phyloP scores from a whole-genome alignment of 1,284 basidiomycete genomes.

The Entoloma clypeatum region DNA sequence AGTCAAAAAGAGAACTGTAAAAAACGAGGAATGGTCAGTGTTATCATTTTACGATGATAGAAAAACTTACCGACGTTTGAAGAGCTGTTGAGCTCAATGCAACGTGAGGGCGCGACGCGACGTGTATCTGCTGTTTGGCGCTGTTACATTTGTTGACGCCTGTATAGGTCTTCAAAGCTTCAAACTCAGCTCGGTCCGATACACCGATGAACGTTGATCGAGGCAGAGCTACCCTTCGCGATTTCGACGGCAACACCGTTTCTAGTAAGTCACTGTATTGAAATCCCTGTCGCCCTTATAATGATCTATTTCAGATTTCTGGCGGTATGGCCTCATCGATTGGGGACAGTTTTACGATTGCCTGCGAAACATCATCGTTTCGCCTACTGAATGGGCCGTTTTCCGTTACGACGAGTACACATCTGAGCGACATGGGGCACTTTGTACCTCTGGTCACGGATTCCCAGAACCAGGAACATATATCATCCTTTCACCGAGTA shows the following conservation, averaged over 20 bases:
- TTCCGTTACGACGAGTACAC: constrained; percentile 13
- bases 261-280: constrained; percentile 9
- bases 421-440: constrained; percentile 8
- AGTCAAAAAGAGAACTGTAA: too few relatives aligned
- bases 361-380: constrained; percentile 9
- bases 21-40: too few relatives aligned
- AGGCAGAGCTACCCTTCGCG: constrained; percentile 4
- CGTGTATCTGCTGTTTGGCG: too few relatives aligned
- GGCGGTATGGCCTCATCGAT: constrained; percentile 11
- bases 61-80: too few relatives aligned
- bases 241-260: constrained; percentile 11
- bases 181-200: too few relatives aligned
- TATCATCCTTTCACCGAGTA: constrained; percentile 13
- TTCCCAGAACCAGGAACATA: constrained; percentile 13
- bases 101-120: too few relatives aligned
- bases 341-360: constrained; percentile 10
- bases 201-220: too few relatives aligned
- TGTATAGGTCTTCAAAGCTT: too few relatives aligned
- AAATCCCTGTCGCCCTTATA: constrained; percentile 2
- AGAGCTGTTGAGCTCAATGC: too few relatives aligned
- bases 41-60: too few relatives aligned
- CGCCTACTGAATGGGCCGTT: constrained; percentile 11
- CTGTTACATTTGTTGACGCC: too few relatives aligned
- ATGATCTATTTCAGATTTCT: constrained; percentile 7
- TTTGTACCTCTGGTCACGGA: constrained; percentile 6